phyloP scores from a whole-genome alignment of 2,329 filamentous ascomycete species.

The Sclerotiophoma versabilis region DNA sequence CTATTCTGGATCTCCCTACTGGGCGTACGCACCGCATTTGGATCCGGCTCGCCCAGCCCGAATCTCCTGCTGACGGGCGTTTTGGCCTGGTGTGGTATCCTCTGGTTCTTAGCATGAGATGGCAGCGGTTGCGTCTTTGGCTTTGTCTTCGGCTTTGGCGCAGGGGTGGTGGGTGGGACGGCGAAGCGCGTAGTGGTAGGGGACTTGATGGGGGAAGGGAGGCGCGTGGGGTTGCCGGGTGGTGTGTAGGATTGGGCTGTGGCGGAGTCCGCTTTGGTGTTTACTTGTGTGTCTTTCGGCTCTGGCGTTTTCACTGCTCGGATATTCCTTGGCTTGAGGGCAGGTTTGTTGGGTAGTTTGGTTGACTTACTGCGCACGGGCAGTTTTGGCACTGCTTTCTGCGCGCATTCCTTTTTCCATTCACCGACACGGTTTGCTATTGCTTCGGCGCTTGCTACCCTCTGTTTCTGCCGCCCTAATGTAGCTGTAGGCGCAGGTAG shows the following conservation, averaged over 20 bases:
- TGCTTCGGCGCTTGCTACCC: conserved; percentile 21
- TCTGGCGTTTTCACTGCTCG: background rate
- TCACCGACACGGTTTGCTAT: conserved; percentile 23
- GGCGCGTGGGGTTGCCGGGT: conserved; percentile 16
- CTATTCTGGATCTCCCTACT: conserved; percentile 30
- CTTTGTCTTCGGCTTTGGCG: background rate
- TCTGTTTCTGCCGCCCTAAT: background rate
- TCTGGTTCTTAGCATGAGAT: background rate
- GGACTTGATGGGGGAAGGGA: conserved; percentile 2
- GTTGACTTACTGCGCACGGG: background rate
- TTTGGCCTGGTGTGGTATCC: background rate
- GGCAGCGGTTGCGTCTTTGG: background rate
- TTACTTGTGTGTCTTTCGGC: background rate
- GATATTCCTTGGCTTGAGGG: too few species aligned
- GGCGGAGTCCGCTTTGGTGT: background rate
- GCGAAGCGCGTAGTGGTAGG: conserved; percentile 5
- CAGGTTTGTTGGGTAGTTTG: conserved; percentile 4
- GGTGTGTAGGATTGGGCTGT: conserved; percentile 15
- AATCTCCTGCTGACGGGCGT: background rate
- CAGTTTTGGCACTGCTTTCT: background rate
- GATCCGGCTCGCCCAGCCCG: conserved; percentile 4
- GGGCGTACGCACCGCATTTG: conserved; percentile 28
- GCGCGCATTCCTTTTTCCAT: conserved; percentile 22
- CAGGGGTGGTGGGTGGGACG: too few species aligned
- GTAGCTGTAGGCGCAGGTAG: background rate